Conservation (phyloP, 352 stramenopile species). For the Phytophthora idaei region DNA sequence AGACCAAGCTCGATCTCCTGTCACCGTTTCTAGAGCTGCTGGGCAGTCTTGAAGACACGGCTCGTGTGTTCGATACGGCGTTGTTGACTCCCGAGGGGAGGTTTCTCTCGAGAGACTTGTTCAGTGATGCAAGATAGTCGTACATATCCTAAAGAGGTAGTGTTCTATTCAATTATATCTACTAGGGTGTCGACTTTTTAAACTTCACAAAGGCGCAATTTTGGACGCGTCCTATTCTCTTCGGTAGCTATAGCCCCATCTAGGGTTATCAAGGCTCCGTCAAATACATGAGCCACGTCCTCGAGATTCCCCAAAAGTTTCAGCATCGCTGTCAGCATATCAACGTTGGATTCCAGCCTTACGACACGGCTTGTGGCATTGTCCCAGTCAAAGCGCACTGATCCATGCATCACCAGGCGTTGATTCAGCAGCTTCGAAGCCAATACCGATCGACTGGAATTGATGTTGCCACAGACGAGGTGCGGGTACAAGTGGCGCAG, state of each 20-base stretch:
- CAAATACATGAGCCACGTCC: background rate
- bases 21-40: conserved; percentile 11
- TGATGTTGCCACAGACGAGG: background rate
- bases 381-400: background rate
- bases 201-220: no score
- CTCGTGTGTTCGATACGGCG: conserved; percentile 9
- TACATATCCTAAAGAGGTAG: no score
- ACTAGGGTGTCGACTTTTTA: no score
- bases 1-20: conserved; percentile 17
- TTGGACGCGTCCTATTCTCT: no score
- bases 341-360: background rate
- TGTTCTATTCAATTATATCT: no score
- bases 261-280: background rate
- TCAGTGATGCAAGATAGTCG: no score
- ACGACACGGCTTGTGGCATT: no score
- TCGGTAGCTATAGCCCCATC: background rate
- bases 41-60: conserved; percentile 15
- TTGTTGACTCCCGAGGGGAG: conserved; percentile 13
- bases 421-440: background rate
- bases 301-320: background rate
- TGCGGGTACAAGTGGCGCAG: background rate
- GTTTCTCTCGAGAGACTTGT: background rate
- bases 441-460: background rate
- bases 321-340: background rate
- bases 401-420: background rate